Base-by-base conservation (phyloP, 2,329 filamentous ascomycete genomes). In the Pseudogymnoascus sp. region DNA sequence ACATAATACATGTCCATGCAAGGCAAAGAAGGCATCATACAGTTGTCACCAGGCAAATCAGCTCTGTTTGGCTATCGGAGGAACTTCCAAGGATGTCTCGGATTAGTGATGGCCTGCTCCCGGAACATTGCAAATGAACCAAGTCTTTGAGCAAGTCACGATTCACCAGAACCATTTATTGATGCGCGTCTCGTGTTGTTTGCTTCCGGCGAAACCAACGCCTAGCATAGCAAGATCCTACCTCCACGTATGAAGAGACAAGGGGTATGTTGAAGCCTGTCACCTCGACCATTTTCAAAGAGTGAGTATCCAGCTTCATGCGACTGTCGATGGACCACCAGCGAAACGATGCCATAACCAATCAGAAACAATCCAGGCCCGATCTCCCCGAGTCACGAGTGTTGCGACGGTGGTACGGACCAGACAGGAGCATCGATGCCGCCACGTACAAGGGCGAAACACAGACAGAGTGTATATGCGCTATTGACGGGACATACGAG, bases 41-140 rank as follows among this genome's bases (percentile, higher is more conserved):
- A 55, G 29, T 55, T 55, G 48, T 33, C 29, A 18, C n/a, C 29
- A 55, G 27, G 48, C 27, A 33, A 33, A 55, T 31, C 48, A 55
- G n/a, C 27, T 33, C 29, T n/a, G 8, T 33, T 55, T 33, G 48
- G 29, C 13, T 48, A 48, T 55, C 48, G 29, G 48, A 33, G 27
- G 5, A 33, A 21, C 21, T 29, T 55, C 13, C 48, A 55, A 33
- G 48, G 48, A 29, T 55, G 48, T 55, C 48, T 55, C 29, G 48
- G 29, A 29, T 55, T 55, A 29, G 48, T 55, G 29, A 55, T 15
- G 48, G 48, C 48, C 27, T 55, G 27, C n/a, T 33, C 27, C 48
- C 29, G 48, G 48, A 55, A 55, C 48, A 55, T 55, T 55, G 48
- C 29, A 55, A 27, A 55, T 55, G 48, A 55, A 55, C 48, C 48